A percentile compares a stretch with the other conserved stretches of the same genome.
These are phyloP conservation scores for Trichoderma sp. DNA, from an alignment of 2,329 filamentous ascomycete genomes.

Conservation along the genomic window DNA sequence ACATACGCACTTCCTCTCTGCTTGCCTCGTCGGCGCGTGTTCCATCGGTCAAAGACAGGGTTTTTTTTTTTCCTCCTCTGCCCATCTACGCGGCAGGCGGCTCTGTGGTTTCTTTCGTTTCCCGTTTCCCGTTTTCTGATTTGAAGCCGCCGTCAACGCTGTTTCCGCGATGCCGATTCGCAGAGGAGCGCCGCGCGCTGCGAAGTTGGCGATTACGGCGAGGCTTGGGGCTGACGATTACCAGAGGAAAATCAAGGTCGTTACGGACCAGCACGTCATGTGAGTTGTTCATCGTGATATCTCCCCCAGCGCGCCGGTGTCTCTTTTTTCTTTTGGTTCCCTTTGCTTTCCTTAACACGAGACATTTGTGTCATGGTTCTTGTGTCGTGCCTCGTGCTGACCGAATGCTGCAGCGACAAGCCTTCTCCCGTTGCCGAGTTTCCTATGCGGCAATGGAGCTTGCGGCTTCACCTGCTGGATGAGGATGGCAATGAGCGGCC, in stretches of 20 bases:
- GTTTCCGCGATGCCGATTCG: constrained; percentile 16
- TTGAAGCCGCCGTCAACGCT: background rate
- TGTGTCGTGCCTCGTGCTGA: constrained; percentile 8
- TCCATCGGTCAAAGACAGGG: background rate
- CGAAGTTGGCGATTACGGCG: constrained; percentile 11
- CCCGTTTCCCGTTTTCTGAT: background rate
- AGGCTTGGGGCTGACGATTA: constrained; percentile 35
- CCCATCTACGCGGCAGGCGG: background rate
- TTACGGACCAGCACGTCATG: constrained; percentile 89
- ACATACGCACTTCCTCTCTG: background rate
- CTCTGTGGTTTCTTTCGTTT: background rate
- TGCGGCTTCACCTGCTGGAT: constrained; percentile 80
- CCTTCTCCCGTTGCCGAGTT: constrained; percentile 80
- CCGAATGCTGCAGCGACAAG: constrained; percentile 59
- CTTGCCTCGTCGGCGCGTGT: background rate
- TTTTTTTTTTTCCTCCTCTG: background rate
- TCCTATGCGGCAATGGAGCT: constrained; percentile 89
- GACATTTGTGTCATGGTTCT: background rate
- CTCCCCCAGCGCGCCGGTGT: background rate
- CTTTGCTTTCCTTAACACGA: background rate
- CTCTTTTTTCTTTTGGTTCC: background rate
- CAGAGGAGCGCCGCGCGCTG: constrained; percentile 21
- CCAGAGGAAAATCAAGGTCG: constrained; percentile 86
- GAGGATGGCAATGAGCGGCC: constrained; percentile 80
- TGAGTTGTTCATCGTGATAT: constrained; percentile 44